Evolutionary conservation across 2,329 filamentous ascomycete species (phyloP).

Genomic region (Aureobasidium namibiae): DNA sequence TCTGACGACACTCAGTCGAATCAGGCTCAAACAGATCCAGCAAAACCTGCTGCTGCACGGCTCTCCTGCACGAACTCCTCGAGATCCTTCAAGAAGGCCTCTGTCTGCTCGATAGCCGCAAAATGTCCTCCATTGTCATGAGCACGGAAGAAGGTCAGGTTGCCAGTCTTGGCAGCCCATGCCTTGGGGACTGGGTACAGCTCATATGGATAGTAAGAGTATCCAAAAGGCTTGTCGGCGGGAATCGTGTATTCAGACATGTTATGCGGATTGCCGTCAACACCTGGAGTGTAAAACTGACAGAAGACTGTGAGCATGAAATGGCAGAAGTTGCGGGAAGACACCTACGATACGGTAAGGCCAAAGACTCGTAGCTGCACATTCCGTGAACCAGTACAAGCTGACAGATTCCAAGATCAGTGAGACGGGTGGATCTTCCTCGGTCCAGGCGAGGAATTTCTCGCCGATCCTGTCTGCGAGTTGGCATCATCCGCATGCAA

Average conservation of each 20-base stretch:
- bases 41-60: neutral
- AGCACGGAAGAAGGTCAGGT: constrained; percentile 31
- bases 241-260: constrained; percentile 13
- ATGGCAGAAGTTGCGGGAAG: neutral
- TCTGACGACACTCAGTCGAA: too few relatives aligned
- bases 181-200: constrained; percentile 30
- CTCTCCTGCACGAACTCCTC: constrained; percentile 23
- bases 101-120: constrained; percentile 29
- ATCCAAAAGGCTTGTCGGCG: constrained; percentile 33
- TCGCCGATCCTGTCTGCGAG: constrained; percentile 40
- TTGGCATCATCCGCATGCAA: neutral
- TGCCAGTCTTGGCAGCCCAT: constrained; percentile 30
- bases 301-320: neutral
- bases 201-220: constrained; percentile 37
- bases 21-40: neutral
- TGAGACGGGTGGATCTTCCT: constrained; percentile 33
- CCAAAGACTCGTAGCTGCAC: constrained; percentile 35
- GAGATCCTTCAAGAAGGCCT: constrained; percentile 25
- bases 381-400: constrained; percentile 48
- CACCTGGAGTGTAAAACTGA: neutral
- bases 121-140: constrained; percentile 35
- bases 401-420: constrained; percentile 41
- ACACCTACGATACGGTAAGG: constrained; percentile 33
- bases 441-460: constrained; percentile 48
- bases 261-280: neutral